Percentiles rank a stretch among this genome's conserved stretches.
These are phyloP conservation scores for Gnetum montanum DNA, from an alignment of 75 land plant species.

Conservation along the genomic window DNA sequence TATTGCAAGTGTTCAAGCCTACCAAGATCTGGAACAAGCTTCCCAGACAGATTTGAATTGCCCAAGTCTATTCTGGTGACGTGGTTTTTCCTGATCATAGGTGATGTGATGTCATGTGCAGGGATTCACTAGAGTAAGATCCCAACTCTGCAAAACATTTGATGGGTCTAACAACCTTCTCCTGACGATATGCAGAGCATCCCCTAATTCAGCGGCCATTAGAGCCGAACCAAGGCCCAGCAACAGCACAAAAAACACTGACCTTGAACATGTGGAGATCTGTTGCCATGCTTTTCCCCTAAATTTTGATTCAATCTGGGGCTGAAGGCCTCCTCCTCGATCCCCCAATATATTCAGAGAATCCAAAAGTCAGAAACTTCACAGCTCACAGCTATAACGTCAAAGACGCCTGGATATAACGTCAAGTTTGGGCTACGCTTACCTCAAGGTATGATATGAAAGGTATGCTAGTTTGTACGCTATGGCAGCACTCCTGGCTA, in stretches of 20 bases:
- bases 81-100: slow-evolving; percentile 67
- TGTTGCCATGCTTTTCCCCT: neutral
- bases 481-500: too few species aligned
- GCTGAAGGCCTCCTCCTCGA: too few species aligned
- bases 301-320: neutral
- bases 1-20: slow-evolving; percentile 81
- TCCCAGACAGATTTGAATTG: slow-evolving; percentile 79
- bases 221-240: neutral
- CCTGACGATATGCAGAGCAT: slow-evolving; percentile 71
- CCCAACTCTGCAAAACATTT: slow-evolving; percentile 95
- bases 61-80: slow-evolving; percentile 89
- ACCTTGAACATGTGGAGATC: neutral
- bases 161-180: slow-evolving; percentile 77
- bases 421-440: too few species aligned
- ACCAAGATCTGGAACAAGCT: slow-evolving; percentile 90
- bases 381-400: too few species aligned
- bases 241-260: neutral
- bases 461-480: too few species aligned
- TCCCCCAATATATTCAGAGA: too few species aligned
- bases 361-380: too few species aligned
- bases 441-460: too few species aligned
- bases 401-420: too few species aligned
- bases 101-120: slow-evolving; percentile 98
- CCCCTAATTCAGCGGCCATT: slow-evolving; percentile 39
- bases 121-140: slow-evolving; percentile 87